Base-by-base conservation (phyloP, 73 alveolate species). In the Paramecium octaurelia region DNA sequence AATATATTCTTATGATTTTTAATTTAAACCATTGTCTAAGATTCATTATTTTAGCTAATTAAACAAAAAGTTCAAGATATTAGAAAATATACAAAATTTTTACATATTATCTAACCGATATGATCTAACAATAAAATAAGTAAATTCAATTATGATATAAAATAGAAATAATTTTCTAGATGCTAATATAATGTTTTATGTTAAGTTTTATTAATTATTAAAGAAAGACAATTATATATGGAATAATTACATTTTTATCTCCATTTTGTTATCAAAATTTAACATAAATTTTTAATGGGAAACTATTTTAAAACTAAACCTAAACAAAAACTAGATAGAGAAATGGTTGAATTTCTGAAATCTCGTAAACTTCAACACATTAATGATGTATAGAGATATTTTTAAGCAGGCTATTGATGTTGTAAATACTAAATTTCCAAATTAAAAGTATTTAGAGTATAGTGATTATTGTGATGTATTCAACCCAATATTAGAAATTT, bases 381-480 rank as follows among this genome's bases (percentile, higher is more conserved):
- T 5, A 64, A 64, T 27, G 84, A 64, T 4, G 84, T 64, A 64
- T 12, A 27, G 46, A 23, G 11, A 3, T 14, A 27, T 64, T 14
- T 12, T 8, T 40, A 31, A 12, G 1, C 9, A 64, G 84, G 46
- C 84, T 14, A 64, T 64, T 31, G 84, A 64, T 12, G 27, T 64
- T 31, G 50, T 64, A 14, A 64, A 64, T 34, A 31, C 84, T 11
- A 64, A 64, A 64, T 64, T 64, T 6, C 84, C 84, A 12, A 64
- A 64, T 27, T 31, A 23, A 64, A 64, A 64, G 46, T 31, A 64
- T 31, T 34, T 64, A 64, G 84, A 64, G 29, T 64, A 64, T 24
- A 64, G 84, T 27, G 84, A 64, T 34, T 64, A 64, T 64, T 64
- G 84, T 64, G 84, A 64, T 64, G 84, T 64, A 10, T 64, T 64